These are phyloP conservation scores for Suhomyces chickasaworum DNA, from an alignment of 1,139 yeast genomes.

Conservation along the genomic window DNA sequence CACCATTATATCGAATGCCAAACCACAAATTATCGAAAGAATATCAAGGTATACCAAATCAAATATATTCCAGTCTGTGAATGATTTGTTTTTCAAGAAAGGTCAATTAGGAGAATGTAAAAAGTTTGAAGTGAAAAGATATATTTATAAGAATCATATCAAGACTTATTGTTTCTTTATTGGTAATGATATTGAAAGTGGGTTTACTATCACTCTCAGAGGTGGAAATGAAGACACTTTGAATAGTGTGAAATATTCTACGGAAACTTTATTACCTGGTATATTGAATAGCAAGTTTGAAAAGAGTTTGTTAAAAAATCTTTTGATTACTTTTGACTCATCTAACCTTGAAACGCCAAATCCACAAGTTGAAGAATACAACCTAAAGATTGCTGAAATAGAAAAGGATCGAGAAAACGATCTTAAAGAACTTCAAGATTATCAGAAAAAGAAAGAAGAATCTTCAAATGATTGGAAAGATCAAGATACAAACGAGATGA, in stretches of 20 bases:
- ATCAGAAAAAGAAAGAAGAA: neutral
- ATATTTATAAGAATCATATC: slow-evolving; percentile 51
- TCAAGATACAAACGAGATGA: neutral
- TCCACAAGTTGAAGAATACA: slow-evolving; percentile 11
- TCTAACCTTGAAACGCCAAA: slow-evolving; percentile 8
- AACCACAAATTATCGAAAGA: slow-evolving; percentile 80
- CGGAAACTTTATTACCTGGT: slow-evolving; percentile 78
- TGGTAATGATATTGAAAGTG: slow-evolving; percentile 74
- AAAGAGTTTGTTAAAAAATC: slow-evolving; percentile 76
- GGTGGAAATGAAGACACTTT: slow-evolving; percentile 68
- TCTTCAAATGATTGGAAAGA: neutral
- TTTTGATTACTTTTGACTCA: slow-evolving; percentile 23
- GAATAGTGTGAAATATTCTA: slow-evolving; percentile 70
- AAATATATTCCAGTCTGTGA: slow-evolving; percentile 61
- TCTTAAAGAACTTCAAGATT: neutral
- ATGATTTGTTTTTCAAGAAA: slow-evolving; percentile 50
- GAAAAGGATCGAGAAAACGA: slow-evolving; percentile 6
- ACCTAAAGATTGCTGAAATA: slow-evolving; percentile 11
- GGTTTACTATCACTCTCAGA: slow-evolving; percentile 80
- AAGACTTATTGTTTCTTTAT: slow-evolving; percentile 76
- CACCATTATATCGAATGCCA: slow-evolving; percentile 76
- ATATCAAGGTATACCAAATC: slow-evolving; percentile 81
- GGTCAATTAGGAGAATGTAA: slow-evolving; percentile 73
- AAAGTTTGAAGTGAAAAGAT: slow-evolving; percentile 70
- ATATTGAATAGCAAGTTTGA: slow-evolving; percentile 80